These are phyloP conservation scores for Porodaedalea pini DNA, from an alignment of 1,284 basidiomycete genomes.

Conservation along the genomic window DNA sequence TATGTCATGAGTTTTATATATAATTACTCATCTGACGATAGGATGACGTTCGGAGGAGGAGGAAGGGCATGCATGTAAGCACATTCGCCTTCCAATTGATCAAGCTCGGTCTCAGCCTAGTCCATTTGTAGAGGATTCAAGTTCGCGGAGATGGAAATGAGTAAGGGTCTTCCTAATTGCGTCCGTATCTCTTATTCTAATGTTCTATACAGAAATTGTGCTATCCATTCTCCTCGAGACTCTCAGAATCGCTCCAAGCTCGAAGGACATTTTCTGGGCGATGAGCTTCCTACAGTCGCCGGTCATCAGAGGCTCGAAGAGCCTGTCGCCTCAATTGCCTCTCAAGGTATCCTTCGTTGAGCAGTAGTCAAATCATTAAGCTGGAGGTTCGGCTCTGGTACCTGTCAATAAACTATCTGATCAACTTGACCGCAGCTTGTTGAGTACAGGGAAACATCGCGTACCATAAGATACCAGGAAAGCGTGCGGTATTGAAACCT, in stretches of 20 bases:
- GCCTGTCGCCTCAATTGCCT: conserved; percentile 11
- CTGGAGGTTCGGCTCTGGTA: too few relatives aligned
- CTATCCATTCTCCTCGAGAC: conserved; percentile 14
- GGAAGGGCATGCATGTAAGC: conserved; percentile 35
- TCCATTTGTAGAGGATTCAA: conserved; percentile 16
- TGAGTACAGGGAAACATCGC: too few relatives aligned
- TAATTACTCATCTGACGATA: conserved; percentile 11
- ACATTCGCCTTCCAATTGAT: not conserved
- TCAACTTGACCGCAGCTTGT: too few relatives aligned
- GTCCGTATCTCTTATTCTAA: not conserved
- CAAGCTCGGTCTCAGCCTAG: not conserved
- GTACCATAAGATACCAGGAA: too few relatives aligned
- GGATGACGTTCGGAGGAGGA: conserved; percentile 38
- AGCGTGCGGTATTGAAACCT: too few relatives aligned
- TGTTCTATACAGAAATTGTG: conserved; percentile 1
- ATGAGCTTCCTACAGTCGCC: conserved; percentile 14
- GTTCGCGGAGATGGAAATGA: conserved; percentile 18
- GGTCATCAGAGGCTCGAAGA: conserved; percentile 5
- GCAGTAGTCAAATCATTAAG: too few relatives aligned
- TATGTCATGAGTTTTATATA: not conserved
- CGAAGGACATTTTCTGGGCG: conserved; percentile 12
- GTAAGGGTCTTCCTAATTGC: not conserved
- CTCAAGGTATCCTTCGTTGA: conserved; percentile 12
- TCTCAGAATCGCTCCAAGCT: conserved; percentile 2
- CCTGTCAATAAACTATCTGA: too few relatives aligned